Base-by-base conservation (phyloP, 257 asterid species). In the Gynochthodes officinalis region DNA sequence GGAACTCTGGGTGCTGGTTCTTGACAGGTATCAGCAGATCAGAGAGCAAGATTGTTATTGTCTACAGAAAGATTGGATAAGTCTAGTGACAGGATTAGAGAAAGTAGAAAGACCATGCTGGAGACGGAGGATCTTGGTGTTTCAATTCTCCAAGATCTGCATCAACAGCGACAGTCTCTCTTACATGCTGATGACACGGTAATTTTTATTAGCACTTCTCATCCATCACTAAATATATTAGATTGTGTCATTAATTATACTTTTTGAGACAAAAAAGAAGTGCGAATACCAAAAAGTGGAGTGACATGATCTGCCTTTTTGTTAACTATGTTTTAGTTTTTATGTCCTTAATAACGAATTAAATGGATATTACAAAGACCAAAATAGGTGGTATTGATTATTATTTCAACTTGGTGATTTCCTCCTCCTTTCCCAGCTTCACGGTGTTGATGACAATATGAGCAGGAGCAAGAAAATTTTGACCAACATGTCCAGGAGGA, bases 41-140 rank as follows among this genome's bases (percentile, higher is more conserved):
- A 91, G 78, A 88, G 84, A 79, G 84, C 84, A 75, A 86, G 96
- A 79, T 73, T 91, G 68, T 33, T 82, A 48, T 71, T 74, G 82
- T 84, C 96, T 67, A 88, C 96, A 23, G 87, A 78, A 69, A 80
- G 71, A 79, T 66, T 89, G 76, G 84, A 90, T 83, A 85, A 54
- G 71, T 84, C 98, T 27, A 82, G 92, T 73, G 87, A 86, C 80
- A 81, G 89, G 84, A 88, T 92, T 73, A 84, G 77, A 67, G 92
- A 90, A 16, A 88, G 97, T 67, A 79, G 96, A 76, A 89, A 79
- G 82, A 86, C 88, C 74, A 90, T 92, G 92, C 86, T 89, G 73
- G 96, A 92, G 83, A 92, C 98, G 0, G 96, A 92, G 84, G 98
- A 92, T 78, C 96, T 92, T 39, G 96, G 96, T 19, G 98, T 92